Conservation (phyloP, 441 rosid species). For the Pelargonium hybrid region DNA sequence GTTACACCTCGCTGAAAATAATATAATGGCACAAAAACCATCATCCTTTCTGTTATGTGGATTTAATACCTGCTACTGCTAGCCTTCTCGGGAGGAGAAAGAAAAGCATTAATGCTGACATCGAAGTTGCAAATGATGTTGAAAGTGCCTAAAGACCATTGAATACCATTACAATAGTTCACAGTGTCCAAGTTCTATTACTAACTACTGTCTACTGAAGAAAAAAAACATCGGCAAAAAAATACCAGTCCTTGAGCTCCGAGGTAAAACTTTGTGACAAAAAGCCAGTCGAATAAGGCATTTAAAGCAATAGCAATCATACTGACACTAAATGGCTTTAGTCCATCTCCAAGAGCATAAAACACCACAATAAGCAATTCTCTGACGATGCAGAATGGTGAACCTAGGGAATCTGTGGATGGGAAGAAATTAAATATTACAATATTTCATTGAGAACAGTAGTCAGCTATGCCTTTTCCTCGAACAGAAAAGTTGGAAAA, state of each 20-base stretch:
- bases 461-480: not conserved
- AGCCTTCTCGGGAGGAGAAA: not conserved
- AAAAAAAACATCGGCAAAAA: not conserved
- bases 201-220: not conserved
- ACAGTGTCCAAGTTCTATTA: not conserved
- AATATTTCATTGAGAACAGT: not conserved
- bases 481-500: too few relatives aligned
- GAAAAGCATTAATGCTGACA: not conserved
- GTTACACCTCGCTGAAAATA: not conserved
- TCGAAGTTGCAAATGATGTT: not conserved
- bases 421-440: not conserved
- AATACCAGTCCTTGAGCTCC: constrained; percentile 2
- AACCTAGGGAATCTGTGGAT: constrained; percentile 1
- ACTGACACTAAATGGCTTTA: not conserved
- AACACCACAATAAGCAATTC: constrained; percentile 3
- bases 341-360: constrained; percentile 6
- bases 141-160: constrained; percentile 2
- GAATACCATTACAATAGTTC: not conserved
- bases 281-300: constrained; percentile 1
- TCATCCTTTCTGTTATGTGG: not conserved
- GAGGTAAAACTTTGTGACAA: not conserved
- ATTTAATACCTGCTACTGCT: not conserved
- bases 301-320: not conserved
- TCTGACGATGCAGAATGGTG: not conserved
- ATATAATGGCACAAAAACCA: not conserved